These are phyloP conservation scores for Penicillium argentinense DNA, from an alignment of 495 filamentous ascomycete species.

Conservation along the genomic window DNA sequence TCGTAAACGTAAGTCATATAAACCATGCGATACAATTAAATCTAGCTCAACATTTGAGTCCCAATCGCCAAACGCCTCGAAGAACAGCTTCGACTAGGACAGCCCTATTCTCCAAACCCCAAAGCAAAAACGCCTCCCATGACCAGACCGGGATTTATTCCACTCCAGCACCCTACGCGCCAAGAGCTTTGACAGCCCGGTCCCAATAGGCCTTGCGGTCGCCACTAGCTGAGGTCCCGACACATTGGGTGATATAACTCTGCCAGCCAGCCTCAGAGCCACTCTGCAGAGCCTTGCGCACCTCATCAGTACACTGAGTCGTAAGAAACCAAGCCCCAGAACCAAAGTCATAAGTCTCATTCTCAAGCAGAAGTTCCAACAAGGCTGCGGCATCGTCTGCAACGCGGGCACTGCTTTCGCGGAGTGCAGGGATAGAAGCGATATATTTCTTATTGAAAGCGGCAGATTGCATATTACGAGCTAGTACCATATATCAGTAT, in stretches of 20 bases:
- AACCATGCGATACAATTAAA: too few species aligned
- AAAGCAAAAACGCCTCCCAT: neutral
- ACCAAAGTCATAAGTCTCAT: conserved; percentile 66
- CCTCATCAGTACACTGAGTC: conserved; percentile 55
- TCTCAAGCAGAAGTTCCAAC: conserved; percentile 55
- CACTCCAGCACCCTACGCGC: conserved; percentile 12
- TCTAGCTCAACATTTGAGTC: too few species aligned
- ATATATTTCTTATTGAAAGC: conserved; percentile 65
- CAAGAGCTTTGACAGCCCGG: conserved; percentile 39
- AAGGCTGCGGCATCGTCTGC: conserved; percentile 44
- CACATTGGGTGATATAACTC: conserved; percentile 62
- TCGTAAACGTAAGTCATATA: too few species aligned
- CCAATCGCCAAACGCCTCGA: conserved; percentile 8
- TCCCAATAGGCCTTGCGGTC: conserved; percentile 59
- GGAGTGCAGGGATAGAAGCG: conserved; percentile 50
- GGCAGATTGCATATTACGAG: conserved; percentile 73
- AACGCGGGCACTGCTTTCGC: conserved; percentile 34
- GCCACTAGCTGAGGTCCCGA: conserved; percentile 52
- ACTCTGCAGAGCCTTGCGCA: conserved; percentile 46
- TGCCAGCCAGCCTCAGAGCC: conserved; percentile 57
- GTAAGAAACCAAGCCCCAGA: conserved; percentile 73
- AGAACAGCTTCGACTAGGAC: conserved; percentile 14
- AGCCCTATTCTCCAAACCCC: neutral
- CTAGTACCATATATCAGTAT: too few species aligned
- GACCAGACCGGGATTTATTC: neutral